Evolutionary conservation across 1,284 basidiomycete genomes (phyloP).

Genomic region (Cryptococcus maquisensis): DNA sequence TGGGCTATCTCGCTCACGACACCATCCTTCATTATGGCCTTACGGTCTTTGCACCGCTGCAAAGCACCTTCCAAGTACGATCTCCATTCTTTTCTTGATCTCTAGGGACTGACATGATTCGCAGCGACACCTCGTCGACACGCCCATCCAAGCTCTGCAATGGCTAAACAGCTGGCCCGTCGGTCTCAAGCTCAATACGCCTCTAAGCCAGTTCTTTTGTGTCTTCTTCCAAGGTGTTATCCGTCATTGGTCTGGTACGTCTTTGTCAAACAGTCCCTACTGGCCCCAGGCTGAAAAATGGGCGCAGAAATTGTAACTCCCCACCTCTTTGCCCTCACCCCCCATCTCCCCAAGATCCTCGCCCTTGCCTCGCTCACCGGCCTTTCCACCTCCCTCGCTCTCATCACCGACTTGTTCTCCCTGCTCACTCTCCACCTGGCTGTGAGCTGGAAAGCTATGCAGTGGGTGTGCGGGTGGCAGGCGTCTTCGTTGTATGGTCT

Average conservation of each 20-base stretch:
- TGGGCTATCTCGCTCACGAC: constrained; percentile 26
- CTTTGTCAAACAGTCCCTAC: background rate
- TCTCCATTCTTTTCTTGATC: background rate
- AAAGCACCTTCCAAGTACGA: constrained; percentile 29
- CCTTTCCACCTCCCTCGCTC: constrained; percentile 29
- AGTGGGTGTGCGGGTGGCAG: constrained; percentile 62
- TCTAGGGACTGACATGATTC: background rate
- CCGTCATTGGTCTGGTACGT: constrained; percentile 64
- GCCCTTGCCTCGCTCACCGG: constrained; percentile 23
- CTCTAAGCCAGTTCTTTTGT: constrained; percentile 77
- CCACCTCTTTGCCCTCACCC: constrained; percentile 7
- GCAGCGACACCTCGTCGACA: constrained; percentile 13
- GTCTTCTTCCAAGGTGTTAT: constrained; percentile 63
- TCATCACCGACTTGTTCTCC: constrained; percentile 25
- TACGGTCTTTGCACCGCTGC: constrained; percentile 10
- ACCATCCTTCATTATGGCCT: constrained; percentile 8
- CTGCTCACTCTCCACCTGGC: constrained; percentile 67
- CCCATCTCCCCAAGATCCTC: constrained; percentile 4
- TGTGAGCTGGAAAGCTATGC: constrained; percentile 65
- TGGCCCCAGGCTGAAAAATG: background rate
- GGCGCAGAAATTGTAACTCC: constrained; percentile 14
- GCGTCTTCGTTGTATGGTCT: constrained; percentile 63
- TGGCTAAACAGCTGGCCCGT: constrained; percentile 97
- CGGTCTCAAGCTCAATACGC: constrained; percentile 92
- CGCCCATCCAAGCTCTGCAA: constrained; percentile 16